These are phyloP conservation scores for Wickerhamomyces sydowiorum DNA, from an alignment of 805 yeast species.

Conservation along the genomic window DNA sequence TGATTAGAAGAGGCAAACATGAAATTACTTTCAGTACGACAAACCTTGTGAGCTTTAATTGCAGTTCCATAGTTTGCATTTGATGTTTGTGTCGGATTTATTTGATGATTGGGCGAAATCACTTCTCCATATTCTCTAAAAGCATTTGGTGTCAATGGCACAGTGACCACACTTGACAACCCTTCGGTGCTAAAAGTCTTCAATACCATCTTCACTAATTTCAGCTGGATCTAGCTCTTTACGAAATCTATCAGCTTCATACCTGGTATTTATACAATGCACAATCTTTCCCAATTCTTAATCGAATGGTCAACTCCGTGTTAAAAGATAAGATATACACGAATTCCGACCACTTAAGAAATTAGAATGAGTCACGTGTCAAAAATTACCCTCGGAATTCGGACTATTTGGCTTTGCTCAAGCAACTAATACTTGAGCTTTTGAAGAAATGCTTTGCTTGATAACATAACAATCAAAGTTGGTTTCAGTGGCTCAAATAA, in stretches of 20 bases:
- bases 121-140: slow-evolving; percentile 72
- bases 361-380: too few species aligned
- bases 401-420: too few species aligned
- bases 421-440: too few species aligned
- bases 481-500: not conserved
- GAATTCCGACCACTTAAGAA: not conserved
- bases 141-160: slow-evolving; percentile 56
- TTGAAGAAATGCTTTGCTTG: too few species aligned
- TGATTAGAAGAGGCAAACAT: slow-evolving; percentile 38
- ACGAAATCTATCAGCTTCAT: not conserved
- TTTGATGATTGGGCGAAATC: slow-evolving; percentile 73
- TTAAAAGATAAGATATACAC: not conserved
- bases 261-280: too few species aligned
- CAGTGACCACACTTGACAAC: slow-evolving; percentile 35
- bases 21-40: slow-evolving; percentile 56
- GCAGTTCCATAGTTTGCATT: slow-evolving; percentile 96
- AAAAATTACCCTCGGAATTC: not conserved
- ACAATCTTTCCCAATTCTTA: not conserved
- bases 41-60: slow-evolving; percentile 63
- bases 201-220: slow-evolving; percentile 27
- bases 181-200: slow-evolving; percentile 29
- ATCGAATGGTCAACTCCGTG: not conserved
- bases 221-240: too few species aligned
- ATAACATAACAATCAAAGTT: not conserved
- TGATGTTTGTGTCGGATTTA: slow-evolving; percentile 36